Evolutionary conservation across 768 basidiomycete genomes (phyloP).

Genomic region (Boletus eberwhitei): DNA sequence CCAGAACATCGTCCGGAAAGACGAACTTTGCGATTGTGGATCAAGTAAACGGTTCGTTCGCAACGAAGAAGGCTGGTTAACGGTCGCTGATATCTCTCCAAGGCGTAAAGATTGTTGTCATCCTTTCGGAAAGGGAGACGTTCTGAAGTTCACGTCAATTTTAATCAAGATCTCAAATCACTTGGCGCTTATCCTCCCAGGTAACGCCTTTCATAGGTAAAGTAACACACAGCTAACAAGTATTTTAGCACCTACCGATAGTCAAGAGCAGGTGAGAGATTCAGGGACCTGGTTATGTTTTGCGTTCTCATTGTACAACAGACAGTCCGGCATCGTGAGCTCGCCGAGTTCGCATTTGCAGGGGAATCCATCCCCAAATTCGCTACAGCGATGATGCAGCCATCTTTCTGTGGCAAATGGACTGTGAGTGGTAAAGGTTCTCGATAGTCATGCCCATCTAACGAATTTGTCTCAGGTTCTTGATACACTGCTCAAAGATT

Average conservation of each 20-base stretch:
- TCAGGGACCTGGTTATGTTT: not conserved
- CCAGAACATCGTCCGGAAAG: constrained; percentile 67
- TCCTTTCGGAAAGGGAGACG: constrained; percentile 41
- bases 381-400: constrained; percentile 57
- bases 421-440: constrained; percentile 43
- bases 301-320: constrained; percentile 11
- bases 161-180: constrained; percentile 89
- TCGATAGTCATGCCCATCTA: not conserved
- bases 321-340: constrained; percentile 55
- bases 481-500: constrained; percentile 59
- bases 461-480: constrained; percentile 51
- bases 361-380: constrained; percentile 54
- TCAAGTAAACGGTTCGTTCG: constrained; percentile 50
- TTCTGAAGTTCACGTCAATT: constrained; percentile 79
- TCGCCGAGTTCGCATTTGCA: constrained; percentile 63
- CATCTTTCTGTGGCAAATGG: constrained; percentile 84
- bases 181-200: constrained; percentile 78
- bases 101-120: constrained; percentile 62
- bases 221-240: not conserved
- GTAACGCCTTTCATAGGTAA: constrained; percentile 35
- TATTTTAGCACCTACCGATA: constrained; percentile 60
- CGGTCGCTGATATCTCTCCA: constrained; percentile 22
- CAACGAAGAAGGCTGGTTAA: not conserved
- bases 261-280: constrained; percentile 55
- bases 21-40: constrained; percentile 72